Base-by-base conservation (phyloP, 129 eudicot species). In the Artemisia annua region DNA sequence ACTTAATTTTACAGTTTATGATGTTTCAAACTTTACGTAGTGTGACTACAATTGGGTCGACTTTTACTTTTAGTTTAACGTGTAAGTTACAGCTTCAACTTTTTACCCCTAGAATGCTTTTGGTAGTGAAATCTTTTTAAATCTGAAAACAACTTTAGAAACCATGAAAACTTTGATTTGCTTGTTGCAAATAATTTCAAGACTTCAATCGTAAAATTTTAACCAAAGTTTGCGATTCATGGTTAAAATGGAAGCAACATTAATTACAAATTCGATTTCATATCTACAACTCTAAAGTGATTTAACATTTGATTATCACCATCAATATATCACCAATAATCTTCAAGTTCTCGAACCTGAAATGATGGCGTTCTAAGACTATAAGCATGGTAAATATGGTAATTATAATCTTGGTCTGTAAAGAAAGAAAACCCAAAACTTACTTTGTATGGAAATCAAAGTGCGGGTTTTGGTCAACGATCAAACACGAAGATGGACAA, bases 401-500 rank as follows among this genome's bases (percentile, higher is more conserved):
- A 52, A 19, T 43, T 13, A 9, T n/a, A 26, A 9, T 53, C 26
- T 75, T 55, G 2, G 22, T 14, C 55, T 9, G 13, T 14, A 13
- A 13, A 70, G 15, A 15, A 19, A 11, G 13, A 16, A 74, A 75
- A 17, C 52, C 6, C 20, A 32, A 49, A 77, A 69, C 81, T 60
- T 69, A 68, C 81, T 30, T 67, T 11, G 30, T 11, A 59, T 5
- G 43, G 13, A 28, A 67, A 76, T 17, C 3, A 68, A 52, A 7
- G 6, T 62, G 13, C 16, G 24, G 8, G 35, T 24, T 61, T 63
- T 28, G 24, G 18, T 78, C 67, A 78, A 71, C 73, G n/a, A 57
- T 79, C 87, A n/a, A 39, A 85, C 86, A 39, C 87, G 89, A 18
- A 94, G 46, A 46, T 94, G 97, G 35, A 94, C 97, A 59, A 94